Conservation (phyloP, 2,329 filamentous ascomycete genomes). For the Eurotiales sp. region DNA sequence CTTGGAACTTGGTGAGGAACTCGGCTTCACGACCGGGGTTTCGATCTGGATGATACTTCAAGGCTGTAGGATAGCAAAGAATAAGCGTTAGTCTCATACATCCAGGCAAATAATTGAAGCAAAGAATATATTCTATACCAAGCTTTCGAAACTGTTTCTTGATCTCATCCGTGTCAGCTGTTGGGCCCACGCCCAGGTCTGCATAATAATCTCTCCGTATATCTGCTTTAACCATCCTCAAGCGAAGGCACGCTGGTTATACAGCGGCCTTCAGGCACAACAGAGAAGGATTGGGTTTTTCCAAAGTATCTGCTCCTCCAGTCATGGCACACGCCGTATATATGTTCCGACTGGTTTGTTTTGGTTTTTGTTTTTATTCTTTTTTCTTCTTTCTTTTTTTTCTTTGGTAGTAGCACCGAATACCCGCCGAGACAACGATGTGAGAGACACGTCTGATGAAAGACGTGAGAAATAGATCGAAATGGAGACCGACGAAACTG, state of each 20-base stretch:
- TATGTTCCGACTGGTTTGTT: neutral
- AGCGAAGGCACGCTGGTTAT: slow-evolving; percentile 11
- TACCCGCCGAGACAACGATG: too few species aligned
- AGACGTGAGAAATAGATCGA: too few species aligned
- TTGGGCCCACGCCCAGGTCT: slow-evolving; percentile 68
- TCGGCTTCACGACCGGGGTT: slow-evolving; percentile 80
- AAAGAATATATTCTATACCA: slow-evolving; percentile 46
- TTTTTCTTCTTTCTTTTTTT: too few species aligned
- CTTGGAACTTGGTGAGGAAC: slow-evolving; percentile 76
- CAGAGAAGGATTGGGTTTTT: neutral
- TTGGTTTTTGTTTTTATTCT: too few species aligned
- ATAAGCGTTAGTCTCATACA: neutral
- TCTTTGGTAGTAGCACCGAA: too few species aligned
- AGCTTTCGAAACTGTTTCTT: slow-evolving; percentile 85
- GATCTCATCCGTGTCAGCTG: slow-evolving; percentile 69
- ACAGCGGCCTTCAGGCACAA: slow-evolving; percentile 12
- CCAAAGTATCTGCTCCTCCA: slow-evolving; percentile 17
- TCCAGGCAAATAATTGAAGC: neutral
- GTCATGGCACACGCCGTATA: slow-evolving; percentile 12
- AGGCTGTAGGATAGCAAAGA: slow-evolving; percentile 47
- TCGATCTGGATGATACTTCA: slow-evolving; percentile 84
- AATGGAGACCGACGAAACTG: too few species aligned
- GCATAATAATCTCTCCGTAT: slow-evolving; percentile 75
- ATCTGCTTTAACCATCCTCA: slow-evolving; percentile 66
- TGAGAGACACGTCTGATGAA: too few species aligned